Percentiles rank a stretch among this genome's conserved stretches.
These are phyloP conservation scores for Mycoemilia scoparia DNA, from an alignment of 192 early-diverging fungal species.

Conservation along the genomic window DNA sequence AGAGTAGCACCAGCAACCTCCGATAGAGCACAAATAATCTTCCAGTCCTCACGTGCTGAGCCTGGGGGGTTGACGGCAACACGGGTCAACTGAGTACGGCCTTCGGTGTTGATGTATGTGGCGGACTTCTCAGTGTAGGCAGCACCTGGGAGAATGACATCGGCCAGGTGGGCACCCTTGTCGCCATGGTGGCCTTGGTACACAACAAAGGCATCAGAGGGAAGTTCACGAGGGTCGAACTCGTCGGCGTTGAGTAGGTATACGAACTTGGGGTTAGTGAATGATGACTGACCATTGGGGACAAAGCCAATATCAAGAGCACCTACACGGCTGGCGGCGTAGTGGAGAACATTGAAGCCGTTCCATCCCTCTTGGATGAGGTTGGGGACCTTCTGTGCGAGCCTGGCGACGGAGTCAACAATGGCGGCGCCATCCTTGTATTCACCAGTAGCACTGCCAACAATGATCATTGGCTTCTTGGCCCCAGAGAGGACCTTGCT, in stretches of 20 bases:
- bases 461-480: conserved; percentile 78
- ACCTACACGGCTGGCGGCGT: conserved; percentile 69
- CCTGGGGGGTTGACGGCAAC: conserved; percentile 77
- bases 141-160: conserved; percentile 87
- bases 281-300: conserved; percentile 32
- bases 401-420: conserved; percentile 52
- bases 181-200: conserved; percentile 99
- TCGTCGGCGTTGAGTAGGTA: conserved; percentile 93
- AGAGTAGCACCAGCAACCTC: conserved; percentile 72
- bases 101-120: conserved; percentile 95
- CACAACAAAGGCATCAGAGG: conserved; percentile 84
- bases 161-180: conserved; percentile 79
- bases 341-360: conserved; percentile 80
- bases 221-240: conserved; percentile 50
- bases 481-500: conserved; percentile 53
- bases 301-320: conserved; percentile 83
- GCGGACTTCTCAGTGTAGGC: conserved; percentile 94
- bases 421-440: conserved; percentile 43
- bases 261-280: conserved; percentile 40
- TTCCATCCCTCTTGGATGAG: conserved; percentile 69
- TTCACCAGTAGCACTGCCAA: conserved; percentile 68
- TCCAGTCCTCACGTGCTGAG: conserved; percentile 96
- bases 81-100: conserved; percentile 81
- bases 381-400: conserved; percentile 46
- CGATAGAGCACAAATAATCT: conserved; percentile 90